Evolutionary conservation across 148 eudicot genomes (phyloP).

Genomic region (Pharnaceum exiguum): DNA sequence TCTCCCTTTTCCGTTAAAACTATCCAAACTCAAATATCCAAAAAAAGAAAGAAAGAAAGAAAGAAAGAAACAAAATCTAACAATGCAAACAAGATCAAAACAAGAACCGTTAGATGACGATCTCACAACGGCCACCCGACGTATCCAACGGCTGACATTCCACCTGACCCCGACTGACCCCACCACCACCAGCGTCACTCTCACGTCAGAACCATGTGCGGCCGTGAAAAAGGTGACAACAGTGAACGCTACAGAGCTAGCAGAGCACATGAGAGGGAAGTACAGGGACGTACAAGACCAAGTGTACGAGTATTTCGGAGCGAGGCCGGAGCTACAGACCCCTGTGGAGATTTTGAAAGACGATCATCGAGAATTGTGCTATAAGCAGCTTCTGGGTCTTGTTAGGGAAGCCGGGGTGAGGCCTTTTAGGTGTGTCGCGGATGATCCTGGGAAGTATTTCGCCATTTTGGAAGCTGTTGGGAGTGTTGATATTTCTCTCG

Average conservation of each 20-base stretch:
- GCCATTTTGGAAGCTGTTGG: constrained; percentile 82
- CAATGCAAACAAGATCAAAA: neutral
- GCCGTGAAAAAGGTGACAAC: constrained; percentile 17
- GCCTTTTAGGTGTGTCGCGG: constrained; percentile 53
- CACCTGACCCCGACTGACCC: constrained; percentile 31
- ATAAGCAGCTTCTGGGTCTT: constrained; percentile 56
- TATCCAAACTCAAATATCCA: neutral
- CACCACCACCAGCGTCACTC: neutral
- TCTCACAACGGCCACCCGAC: constrained; percentile 18
- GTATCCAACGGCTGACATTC: constrained; percentile 50
- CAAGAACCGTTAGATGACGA: constrained; percentile 16
- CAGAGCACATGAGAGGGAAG: constrained; percentile 71
- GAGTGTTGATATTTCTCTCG: constrained; percentile 79
- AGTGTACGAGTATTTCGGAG: constrained; percentile 52
- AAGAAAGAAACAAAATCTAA: too few relatives aligned
- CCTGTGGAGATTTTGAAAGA: constrained; percentile 72
- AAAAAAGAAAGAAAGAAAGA: neutral
- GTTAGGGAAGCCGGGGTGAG: constrained; percentile 68
- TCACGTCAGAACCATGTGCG: constrained; percentile 35
- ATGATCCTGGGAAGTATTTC: constrained; percentile 74
- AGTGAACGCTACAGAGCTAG: constrained; percentile 37
- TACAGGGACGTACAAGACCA: constrained; percentile 67
- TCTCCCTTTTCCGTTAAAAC: neutral
- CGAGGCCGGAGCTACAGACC: constrained; percentile 64
- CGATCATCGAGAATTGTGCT: constrained; percentile 73